These are phyloP conservation scores for Parathielavia hyrcaniae DNA, from an alignment of 495 filamentous ascomycete genomes.

Conservation along the genomic window DNA sequence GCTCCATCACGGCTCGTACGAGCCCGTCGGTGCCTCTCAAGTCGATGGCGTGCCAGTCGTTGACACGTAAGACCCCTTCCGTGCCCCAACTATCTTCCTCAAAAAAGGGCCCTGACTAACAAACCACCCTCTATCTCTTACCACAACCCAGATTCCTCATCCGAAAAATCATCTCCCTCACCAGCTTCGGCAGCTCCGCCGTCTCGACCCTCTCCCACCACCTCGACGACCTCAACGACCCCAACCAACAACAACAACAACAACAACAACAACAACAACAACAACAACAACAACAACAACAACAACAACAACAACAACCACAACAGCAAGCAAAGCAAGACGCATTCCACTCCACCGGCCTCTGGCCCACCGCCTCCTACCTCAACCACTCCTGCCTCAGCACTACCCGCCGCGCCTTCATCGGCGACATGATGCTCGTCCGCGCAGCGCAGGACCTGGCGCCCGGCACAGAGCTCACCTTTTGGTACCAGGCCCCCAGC, in stretches of 20 bases:
- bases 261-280: no score
- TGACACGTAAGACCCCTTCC: constrained; percentile 31
- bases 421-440: constrained; percentile 55
- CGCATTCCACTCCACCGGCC: background rate
- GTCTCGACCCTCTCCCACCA: background rate
- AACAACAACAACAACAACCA: no score
- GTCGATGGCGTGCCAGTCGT: constrained; percentile 43
- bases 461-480: constrained; percentile 28
- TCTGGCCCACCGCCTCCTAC: constrained; percentile 39
- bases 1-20: constrained; percentile 39
- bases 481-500: constrained; percentile 23
- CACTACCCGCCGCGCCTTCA: constrained; percentile 46
- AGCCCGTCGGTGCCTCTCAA: constrained; percentile 26
- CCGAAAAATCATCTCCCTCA: constrained; percentile 37
- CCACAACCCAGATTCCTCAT: constrained; percentile 38
- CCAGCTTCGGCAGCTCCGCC: constrained; percentile 39
- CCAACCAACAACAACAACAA: no score
- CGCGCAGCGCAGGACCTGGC: constrained; percentile 46
- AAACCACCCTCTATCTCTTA: no score
- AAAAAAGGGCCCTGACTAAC: no score
- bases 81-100: no score
- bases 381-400: constrained; percentile 51
- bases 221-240: constrained; percentile 21
- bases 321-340: no score
- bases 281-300: no score